Evolutionary conservation across 305 asterid species (phyloP).

Genomic region (Ajuga reptans): DNA sequence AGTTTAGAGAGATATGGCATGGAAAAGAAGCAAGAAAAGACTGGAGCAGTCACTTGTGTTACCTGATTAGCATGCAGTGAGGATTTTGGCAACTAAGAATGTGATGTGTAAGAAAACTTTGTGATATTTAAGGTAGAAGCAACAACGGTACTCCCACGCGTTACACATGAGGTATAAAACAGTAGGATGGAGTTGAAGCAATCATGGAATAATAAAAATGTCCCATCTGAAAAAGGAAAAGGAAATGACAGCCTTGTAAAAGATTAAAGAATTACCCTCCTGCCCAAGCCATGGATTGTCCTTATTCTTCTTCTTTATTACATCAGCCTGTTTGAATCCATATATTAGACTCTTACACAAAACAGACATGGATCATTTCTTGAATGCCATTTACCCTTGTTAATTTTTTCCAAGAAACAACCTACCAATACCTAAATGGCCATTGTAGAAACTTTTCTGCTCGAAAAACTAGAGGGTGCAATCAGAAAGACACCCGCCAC

Average conservation of each 20-base stretch:
- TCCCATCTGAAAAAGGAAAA: background rate
- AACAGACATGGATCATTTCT: background rate
- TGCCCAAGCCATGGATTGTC: background rate
- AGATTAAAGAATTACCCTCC: conserved; percentile 20
- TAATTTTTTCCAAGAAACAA: background rate
- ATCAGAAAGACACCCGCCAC: background rate
- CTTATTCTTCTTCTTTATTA: background rate
- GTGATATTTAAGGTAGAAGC: conserved; percentile 6
- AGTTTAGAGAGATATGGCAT: background rate
- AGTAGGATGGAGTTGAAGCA: background rate
- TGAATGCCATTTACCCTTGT: background rate
- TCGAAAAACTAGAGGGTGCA: background rate
- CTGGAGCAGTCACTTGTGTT: background rate
- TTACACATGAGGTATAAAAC: background rate
- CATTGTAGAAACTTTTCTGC: conserved; percentile 10
- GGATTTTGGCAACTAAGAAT: too few relatives aligned
- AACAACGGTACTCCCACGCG: background rate
- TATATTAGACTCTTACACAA: background rate
- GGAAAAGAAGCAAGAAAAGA: background rate
- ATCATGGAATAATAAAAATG: conserved; percentile 13
- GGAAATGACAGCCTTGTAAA: background rate
- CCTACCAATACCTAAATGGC: background rate
- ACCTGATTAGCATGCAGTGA: too few relatives aligned
- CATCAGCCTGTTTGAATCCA: background rate
- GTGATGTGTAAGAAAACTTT: background rate